A percentile compares a stretch with the other conserved stretches of the same genome.
Conservation (phyloP, 1,284 basidiomycete genomes). For the Veloboletus limbatus region DNA sequence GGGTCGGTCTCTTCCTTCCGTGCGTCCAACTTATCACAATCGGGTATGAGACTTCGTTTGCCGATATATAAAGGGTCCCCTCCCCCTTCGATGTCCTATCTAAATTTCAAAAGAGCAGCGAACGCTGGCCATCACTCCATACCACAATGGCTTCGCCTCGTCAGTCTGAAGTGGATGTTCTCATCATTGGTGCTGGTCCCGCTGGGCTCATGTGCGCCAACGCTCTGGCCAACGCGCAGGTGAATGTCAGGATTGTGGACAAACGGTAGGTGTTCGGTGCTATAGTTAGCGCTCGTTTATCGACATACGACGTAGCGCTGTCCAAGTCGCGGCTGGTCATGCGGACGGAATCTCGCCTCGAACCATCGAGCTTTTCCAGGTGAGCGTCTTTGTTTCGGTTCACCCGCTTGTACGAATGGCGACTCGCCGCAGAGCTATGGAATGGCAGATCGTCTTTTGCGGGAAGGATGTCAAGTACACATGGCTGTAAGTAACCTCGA, state of each 20-base stretch:
- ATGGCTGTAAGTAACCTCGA: conserved; percentile 23
- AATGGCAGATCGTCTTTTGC: conserved; percentile 35
- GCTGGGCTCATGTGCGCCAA: conserved; percentile 39
- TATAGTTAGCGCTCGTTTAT: not conserved
- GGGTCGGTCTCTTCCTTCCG: not conserved
- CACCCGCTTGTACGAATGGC: not conserved
- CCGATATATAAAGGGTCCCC: not conserved
- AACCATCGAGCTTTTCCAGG: conserved; percentile 45
- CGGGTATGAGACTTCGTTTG: not conserved
- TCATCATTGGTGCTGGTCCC: conserved; percentile 53
- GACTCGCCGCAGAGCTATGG: conserved; percentile 34
- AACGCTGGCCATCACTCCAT: not conserved
- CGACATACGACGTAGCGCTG: conserved; percentile 15
- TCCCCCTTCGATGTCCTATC: not conserved
- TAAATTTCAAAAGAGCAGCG: conserved; percentile 4
- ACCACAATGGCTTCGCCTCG: conserved; percentile 9
- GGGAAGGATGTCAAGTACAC: conserved; percentile 34
- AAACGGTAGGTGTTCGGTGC: conserved; percentile 22
- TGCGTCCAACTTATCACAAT: not conserved
- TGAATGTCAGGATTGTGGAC: conserved; percentile 27
- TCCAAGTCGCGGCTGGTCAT: conserved; percentile 36
- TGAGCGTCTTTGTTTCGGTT: not conserved
- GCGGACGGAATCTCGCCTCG: conserved; percentile 44
- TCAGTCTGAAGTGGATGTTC: conserved; percentile 47
- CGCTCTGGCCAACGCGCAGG: conserved; percentile 22